phyloP scores from a whole-genome alignment of 1,139 yeast species.

The Candida tropicalis region DNA sequence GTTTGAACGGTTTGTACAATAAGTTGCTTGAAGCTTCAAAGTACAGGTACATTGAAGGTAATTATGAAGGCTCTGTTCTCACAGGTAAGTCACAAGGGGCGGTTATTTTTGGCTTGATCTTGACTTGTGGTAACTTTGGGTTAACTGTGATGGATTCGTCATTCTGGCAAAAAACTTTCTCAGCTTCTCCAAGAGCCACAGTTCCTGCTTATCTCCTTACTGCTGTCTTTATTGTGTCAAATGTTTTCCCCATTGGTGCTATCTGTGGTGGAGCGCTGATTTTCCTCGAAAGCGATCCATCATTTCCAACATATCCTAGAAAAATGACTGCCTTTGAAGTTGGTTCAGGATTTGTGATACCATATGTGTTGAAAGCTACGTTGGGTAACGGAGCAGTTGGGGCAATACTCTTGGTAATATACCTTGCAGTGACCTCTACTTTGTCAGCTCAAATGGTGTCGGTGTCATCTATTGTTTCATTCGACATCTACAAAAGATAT shows the following conservation, averaged over 20 bases:
- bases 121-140: conserved; percentile 34
- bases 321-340: conserved; percentile 27
- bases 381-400: conserved; percentile 33
- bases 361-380: conserved; percentile 28
- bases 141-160: conserved; percentile 34
- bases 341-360: conserved; percentile 30
- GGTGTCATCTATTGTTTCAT: conserved; percentile 32
- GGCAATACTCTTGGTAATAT: conserved; percentile 28
- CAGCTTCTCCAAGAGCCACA: conserved; percentile 35
- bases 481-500: conserved; percentile 33
- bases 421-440: conserved; percentile 35
- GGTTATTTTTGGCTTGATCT: conserved; percentile 31
- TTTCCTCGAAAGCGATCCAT: conserved; percentile 26
- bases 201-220: conserved; percentile 42
- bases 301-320: conserved; percentile 34
- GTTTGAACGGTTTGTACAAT: conserved; percentile 31
- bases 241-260: conserved; percentile 35
- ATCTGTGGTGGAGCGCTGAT: conserved; percentile 30
- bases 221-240: conserved; percentile 32
- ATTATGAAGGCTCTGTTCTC: conserved; percentile 34
- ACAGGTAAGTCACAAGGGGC: conserved; percentile 40
- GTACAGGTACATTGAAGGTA: conserved; percentile 30
- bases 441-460: conserved; percentile 36
- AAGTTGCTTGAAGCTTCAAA: conserved; percentile 19
- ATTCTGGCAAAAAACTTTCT: conserved; percentile 38